These are phyloP conservation scores for Acanthamoeba rhysodes DNA, from an alignment of 208 protist species.

Conservation along the genomic window DNA sequence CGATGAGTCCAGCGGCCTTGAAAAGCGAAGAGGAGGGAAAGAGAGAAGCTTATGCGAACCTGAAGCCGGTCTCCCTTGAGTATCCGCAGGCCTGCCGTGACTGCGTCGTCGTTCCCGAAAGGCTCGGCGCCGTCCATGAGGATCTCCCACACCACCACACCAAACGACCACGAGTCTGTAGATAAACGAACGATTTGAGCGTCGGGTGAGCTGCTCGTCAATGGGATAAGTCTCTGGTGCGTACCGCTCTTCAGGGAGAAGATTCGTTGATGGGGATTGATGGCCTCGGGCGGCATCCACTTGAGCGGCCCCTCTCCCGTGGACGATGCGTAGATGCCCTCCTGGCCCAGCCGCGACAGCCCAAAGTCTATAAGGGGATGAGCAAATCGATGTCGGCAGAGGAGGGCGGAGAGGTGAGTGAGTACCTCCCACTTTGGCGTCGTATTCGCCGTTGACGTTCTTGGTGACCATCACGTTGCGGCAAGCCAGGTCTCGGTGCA, in stretches of 20 bases:
- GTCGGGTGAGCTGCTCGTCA: no score
- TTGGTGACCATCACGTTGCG: slow-evolving; percentile 70
- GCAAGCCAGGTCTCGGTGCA: slow-evolving; percentile 73
- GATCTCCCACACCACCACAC: slow-evolving; percentile 76
- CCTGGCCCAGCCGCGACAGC: neutral
- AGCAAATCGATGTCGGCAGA: no score
- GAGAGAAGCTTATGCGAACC: neutral
- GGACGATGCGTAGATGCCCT: slow-evolving; percentile 29
- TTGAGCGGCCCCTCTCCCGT: slow-evolving; percentile 68
- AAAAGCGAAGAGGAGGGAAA: neutral
- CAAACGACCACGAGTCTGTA: slow-evolving; percentile 26
- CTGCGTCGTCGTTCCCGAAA: slow-evolving; percentile 52
- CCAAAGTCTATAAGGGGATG: neutral
- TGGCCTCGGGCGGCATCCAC: slow-evolving; percentile 74
- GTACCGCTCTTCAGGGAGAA: slow-evolving; percentile 55
- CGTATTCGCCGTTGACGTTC: slow-evolving; percentile 59
- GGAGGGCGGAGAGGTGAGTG: no score
- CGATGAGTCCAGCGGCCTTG: neutral
- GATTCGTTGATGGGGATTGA: slow-evolving; percentile 51
- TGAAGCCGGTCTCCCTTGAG: slow-evolving; percentile 48
- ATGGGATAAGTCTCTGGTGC: neutral
- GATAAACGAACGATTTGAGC: neutral
- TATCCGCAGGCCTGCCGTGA: slow-evolving; percentile 56
- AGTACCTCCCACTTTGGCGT: slow-evolving; percentile 57
- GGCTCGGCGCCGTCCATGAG: slow-evolving; percentile 73